Evolutionary conservation across 1,284 basidiomycete species (phyloP), one percentile per base, ranked within the genome.

Genomic region (Sphaerobolus stellatus): DNA sequence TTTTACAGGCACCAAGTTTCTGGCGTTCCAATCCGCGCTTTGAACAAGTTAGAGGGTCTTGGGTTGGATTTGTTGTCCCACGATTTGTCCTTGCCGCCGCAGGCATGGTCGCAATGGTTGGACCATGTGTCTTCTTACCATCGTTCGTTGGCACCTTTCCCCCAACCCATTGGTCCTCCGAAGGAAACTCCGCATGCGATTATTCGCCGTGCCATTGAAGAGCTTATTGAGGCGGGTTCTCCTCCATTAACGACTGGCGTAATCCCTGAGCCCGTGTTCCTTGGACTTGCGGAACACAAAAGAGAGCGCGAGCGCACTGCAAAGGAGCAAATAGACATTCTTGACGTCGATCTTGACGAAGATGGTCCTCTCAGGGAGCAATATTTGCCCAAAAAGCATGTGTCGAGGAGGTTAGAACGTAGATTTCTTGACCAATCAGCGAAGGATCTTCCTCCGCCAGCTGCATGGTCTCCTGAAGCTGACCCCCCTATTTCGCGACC

Each of bases 281-380:
- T 88, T 43, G 83, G 84, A 14, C 62, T 88, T 27, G 85, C 87
- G 51, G 81, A 85, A 54, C 75, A 81, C 53, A 78, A 77, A 59
- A 43, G 33, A 33, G 36, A 54, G 22, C 56, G 52, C n/a, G 47
- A 45, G 30, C 73, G 70, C 58, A 52, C 52, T 74, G 77, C 79
- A 49, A 72, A 72, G 54, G 72, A 78, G 50, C 63, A 71, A 51
- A 62, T 74, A 44, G 83, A 85, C 55, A 75, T 77, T 1, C 65
- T 81, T 50, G 86, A 89, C 61, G 86, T 91, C 50, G 83, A 91
- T 68, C 72, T 91, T 43, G 88, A 91, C 61, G 86, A 89, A 64
- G 87, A 90, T 64, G 88, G 88, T 5, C 88, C 88, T 27, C 73
- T 91, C 48, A 74, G 88, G 51, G 85, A 88, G 64, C 88, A 91